These are phyloP conservation scores for Pseudohalonectria lignicola DNA, from an alignment of 2,329 filamentous ascomycete species.

Conservation along the genomic window DNA sequence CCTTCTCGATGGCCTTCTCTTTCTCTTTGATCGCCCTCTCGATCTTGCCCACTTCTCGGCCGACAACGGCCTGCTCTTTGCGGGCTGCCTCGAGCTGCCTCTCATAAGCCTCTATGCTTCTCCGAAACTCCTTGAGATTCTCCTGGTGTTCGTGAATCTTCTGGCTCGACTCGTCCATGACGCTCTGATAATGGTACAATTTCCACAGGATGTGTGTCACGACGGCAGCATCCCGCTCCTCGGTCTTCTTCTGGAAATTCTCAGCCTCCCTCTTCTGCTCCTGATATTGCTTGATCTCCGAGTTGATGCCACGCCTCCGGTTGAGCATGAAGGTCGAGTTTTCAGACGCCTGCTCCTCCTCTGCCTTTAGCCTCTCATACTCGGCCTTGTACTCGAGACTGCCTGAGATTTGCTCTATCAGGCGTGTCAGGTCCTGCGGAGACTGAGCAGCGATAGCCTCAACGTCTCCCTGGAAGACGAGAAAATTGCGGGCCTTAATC, in stretches of 20 bases:
- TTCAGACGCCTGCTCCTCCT: conserved; percentile 77
- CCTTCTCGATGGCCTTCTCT: conserved; percentile 78
- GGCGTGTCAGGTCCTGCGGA: conserved; percentile 79
- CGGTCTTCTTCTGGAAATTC: conserved; percentile 80
- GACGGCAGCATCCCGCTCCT: conserved; percentile 82
- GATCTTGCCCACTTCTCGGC: conserved; percentile 66
- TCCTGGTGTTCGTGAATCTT: conserved; percentile 92
- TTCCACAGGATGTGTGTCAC: conserved; percentile 96
- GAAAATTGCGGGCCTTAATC: conserved; percentile 95
- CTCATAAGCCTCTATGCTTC: conserved; percentile 79
- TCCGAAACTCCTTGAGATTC: conserved; percentile 83
- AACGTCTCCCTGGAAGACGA: conserved; percentile 97
- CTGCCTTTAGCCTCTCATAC: conserved; percentile 81
- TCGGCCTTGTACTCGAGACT: conserved; percentile 90
- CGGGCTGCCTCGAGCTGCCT: conserved; percentile 69
- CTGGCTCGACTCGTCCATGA: conserved; percentile 83
- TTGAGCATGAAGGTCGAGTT: conserved; percentile 83
- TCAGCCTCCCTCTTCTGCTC: conserved; percentile 95
- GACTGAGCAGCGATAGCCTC: conserved; percentile 94
- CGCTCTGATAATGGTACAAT: conserved; percentile 84
- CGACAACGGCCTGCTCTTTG: conserved; percentile 68
- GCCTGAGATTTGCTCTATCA: conserved; percentile 96
- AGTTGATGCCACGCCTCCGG: conserved; percentile 86
- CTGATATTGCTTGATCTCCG: conserved; percentile 94
- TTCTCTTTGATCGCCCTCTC: conserved; percentile 76